phyloP scores from a whole-genome alignment of 1,284 basidiomycete species.

The Ceratobasidium sp. region DNA sequence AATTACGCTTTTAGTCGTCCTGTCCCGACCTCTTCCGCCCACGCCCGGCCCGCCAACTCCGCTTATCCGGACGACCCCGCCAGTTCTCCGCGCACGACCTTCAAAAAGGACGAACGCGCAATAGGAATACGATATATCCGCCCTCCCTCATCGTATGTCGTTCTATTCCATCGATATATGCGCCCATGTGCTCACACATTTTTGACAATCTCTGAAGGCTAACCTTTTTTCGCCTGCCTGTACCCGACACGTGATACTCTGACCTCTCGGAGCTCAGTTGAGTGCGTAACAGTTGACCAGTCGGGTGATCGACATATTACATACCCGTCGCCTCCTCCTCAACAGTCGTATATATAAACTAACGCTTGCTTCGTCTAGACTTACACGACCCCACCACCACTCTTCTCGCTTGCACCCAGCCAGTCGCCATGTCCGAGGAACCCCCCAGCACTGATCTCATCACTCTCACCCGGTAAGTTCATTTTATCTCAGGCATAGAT shows the following conservation, averaged over 20 bases:
- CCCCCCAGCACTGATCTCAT: constrained; percentile 87
- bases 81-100: constrained; percentile 15
- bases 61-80: constrained; percentile 34
- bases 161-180: background rate
- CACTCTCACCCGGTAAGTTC: constrained; percentile 85
- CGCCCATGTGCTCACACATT: background rate
- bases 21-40: constrained; percentile 33
- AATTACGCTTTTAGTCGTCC: constrained; percentile 13
- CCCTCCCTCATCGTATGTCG: background rate
- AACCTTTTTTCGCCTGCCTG: background rate
- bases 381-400: constrained; percentile 15
- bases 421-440: constrained; percentile 65
- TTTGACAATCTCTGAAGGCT: no score
- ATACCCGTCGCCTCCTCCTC: constrained; percentile 6
- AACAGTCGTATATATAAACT: constrained; percentile 24
- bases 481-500: background rate
- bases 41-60: constrained; percentile 43
- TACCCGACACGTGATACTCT: constrained; percentile 39
- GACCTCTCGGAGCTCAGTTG: constrained; percentile 34
- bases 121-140: background rate
- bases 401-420: constrained; percentile 10
- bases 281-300: constrained; percentile 24
- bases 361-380: constrained; percentile 7
- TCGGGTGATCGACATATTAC: constrained; percentile 22
- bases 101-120: constrained; percentile 33